Percentiles rank a stretch among this genome's conserved stretches.
Conservation (phyloP, 768 basidiomycete species). For the Botryobasidium botryosum region DNA sequence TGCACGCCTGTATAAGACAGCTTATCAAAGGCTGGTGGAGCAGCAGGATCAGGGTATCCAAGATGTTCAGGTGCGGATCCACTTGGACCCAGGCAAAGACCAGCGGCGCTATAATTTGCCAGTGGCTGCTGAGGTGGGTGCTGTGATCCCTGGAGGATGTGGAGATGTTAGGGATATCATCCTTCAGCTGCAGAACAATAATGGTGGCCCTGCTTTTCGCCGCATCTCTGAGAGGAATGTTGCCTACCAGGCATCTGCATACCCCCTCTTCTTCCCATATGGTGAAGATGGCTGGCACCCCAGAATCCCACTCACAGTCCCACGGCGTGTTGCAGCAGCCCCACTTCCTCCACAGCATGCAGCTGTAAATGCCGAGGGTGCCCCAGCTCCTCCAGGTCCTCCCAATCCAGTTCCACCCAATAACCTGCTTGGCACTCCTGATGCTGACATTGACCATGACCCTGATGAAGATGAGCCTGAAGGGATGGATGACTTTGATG, state of each 20-base stretch:
- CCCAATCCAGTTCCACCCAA: too few species aligned
- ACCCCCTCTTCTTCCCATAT: neutral
- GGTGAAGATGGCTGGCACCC: neutral
- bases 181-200: too few species aligned
- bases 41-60: neutral
- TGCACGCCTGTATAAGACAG: neutral
- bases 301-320: neutral
- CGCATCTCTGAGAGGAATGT: neutral
- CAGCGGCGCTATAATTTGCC: neutral
- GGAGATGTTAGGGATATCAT: too few species aligned
- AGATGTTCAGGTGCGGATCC: neutral
- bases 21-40: conserved; percentile 12
- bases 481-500: too few species aligned
- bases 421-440: too few species aligned
- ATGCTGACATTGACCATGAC: too few species aligned
- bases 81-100: neutral
- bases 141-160: neutral
- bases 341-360: too few species aligned
- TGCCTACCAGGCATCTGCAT: neutral
- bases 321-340: neutral
- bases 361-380: too few species aligned
- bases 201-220: too few species aligned
- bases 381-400: too few species aligned
- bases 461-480: too few species aligned
- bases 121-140: neutral